Evolutionary conservation across 768 basidiomycete genomes (phyloP), one percentile per base, ranked within the genome.

Genomic region (Suillus americanus): DNA sequence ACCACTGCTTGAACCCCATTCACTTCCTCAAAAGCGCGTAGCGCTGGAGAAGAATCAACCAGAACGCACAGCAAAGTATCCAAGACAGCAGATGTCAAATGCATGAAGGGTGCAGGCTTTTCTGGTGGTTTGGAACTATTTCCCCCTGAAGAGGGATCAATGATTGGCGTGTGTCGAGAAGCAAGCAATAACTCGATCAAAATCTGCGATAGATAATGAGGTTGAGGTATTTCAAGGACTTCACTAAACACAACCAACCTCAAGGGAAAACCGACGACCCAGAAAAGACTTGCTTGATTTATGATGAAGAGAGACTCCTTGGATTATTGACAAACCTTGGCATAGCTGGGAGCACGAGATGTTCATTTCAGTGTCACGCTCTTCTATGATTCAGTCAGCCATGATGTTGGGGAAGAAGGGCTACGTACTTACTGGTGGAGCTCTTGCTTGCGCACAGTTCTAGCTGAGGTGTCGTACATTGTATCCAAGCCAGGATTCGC

Each of bases 11-110:
- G 92, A 2, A 95, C 83, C 2, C 96, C 96, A 62, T 82, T 85
- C 35, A 82, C 81, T 20, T 85, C 83, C 75, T 98, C 96, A 67
- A 97, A 96, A 0, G 79, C 81, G 28, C 96, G 87, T 16, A 95
- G 76, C 7, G 93, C 88, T 8, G 75, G 69, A 0, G 92, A 83
- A 1, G 91, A 87, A 74, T 98, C 96, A 16, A 97, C 96, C n/a
- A 98, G 81, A 37, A 95, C 82, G 68, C 92, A 95, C 20, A 95
- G 80, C 5, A 98, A 77, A 0, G 94, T 93, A 71, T 98, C 96
- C 23, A 98, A 80, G 9, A 92, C 80, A 12, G 84, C 80, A 3
- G 91, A 90, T 3, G 91, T 86, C n/a, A 96, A 82, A 62, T 85
- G 80, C 13, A 77, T 70, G 43, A 65, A 40, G 6, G 70, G 66